These are phyloP conservation scores for Tricholoma matsutake DNA, from an alignment of 768 basidiomycete genomes.

Conservation along the genomic window DNA sequence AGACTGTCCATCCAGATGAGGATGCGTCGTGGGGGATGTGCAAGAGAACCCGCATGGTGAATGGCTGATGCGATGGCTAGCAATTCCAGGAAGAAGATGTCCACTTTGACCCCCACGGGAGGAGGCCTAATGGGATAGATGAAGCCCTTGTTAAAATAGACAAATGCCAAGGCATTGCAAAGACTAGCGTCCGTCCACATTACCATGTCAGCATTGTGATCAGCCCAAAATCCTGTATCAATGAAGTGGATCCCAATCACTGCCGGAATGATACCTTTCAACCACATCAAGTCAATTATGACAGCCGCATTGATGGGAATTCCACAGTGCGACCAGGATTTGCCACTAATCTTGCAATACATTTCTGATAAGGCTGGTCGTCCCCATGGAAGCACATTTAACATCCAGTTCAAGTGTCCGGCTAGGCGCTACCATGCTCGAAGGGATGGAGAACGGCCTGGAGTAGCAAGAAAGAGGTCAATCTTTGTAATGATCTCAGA, in stretches of 20 bases:
- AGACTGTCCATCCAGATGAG: constrained; percentile 17
- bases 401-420: too few relatives aligned
- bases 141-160: background rate
- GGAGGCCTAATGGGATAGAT: background rate
- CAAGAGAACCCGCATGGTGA: constrained; percentile 3
- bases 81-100: constrained; percentile 7
- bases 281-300: background rate
- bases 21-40: constrained; percentile 6
- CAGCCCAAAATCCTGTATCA: background rate
- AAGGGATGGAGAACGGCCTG: too few relatives aligned
- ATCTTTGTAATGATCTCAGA: too few relatives aligned
- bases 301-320: too few relatives aligned
- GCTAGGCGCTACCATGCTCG: too few relatives aligned
- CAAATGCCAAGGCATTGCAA: background rate
- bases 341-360: too few relatives aligned
- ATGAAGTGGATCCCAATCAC: background rate
- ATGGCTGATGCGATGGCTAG: constrained; percentile 6
- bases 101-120: background rate
- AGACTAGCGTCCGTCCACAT: constrained; percentile 3
- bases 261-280: background rate
- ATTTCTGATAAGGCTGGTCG: too few relatives aligned
- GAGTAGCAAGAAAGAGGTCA: too few relatives aligned
- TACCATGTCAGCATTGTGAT: background rate
- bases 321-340: too few relatives aligned
- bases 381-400: too few relatives aligned